Evolutionary conservation across 352 stramenopile species (phyloP).

Genomic region (Halophytophthora batemanensis): DNA sequence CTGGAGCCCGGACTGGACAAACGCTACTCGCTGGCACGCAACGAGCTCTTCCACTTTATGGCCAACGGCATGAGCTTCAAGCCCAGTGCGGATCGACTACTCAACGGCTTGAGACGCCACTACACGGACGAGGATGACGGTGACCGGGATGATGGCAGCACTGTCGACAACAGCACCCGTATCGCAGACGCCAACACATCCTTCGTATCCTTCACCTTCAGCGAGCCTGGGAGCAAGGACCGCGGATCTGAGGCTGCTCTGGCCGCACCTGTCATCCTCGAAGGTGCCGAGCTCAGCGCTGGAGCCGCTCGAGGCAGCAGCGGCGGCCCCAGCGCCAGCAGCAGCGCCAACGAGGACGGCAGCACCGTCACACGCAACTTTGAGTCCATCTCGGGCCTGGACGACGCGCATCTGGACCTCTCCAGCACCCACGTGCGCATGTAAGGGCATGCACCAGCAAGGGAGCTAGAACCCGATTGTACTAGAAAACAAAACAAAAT

Average conservation of each 20-base stretch:
- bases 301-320: slow-evolving; percentile 11
- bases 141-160: slow-evolving; percentile 1
- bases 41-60: slow-evolving; percentile 81
- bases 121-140: slow-evolving; percentile 13
- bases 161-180: slow-evolving; percentile 22
- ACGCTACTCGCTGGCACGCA: slow-evolving; percentile 76
- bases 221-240: slow-evolving; percentile 14
- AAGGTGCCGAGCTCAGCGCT: slow-evolving; percentile 18
- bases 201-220: slow-evolving; percentile 41
- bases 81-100: slow-evolving; percentile 48
- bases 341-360: slow-evolving; percentile 9
- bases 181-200: slow-evolving; percentile 38
- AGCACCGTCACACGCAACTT: slow-evolving; percentile 35
- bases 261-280: slow-evolving; percentile 25
- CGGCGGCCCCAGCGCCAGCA: slow-evolving; percentile 2
- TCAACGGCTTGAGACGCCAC: slow-evolving; percentile 41
- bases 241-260: slow-evolving; percentile 7
- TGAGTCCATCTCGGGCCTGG: slow-evolving; percentile 40
- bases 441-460: slow-evolving; percentile 19
- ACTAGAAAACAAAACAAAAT: no score
- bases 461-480: no score
- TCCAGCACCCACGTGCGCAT: slow-evolving; percentile 36
- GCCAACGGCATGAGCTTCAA: slow-evolving; percentile 70
- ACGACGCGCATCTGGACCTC: slow-evolving; percentile 29
- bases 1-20: slow-evolving; percentile 71